Base-by-base conservation (phyloP, 2,329 filamentous ascomycete genomes). In the Exophiala alcalophila region DNA sequence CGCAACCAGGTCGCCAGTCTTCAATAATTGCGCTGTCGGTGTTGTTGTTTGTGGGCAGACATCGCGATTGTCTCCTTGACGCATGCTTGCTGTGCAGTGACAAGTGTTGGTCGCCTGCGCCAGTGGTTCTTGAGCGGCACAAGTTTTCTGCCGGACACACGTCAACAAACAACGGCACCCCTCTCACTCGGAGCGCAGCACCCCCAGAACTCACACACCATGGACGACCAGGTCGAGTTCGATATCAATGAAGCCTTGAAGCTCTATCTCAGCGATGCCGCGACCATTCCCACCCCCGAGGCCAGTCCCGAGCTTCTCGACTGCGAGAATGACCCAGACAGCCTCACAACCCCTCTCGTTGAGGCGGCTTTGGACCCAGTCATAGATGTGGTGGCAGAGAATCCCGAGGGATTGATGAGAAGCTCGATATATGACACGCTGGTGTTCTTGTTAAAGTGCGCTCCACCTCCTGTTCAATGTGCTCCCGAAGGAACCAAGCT, bases 161-260 rank as follows among this genome's bases (percentile, higher is more conserved):
- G 21, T 20, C 37, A 33, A 27, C 37, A 27, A 3, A 27, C 10
- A 14, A 27, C 20, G 20, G 37, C 27, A 21, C 27, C 14, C 12
- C 9, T 11, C 9, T 16, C n/a, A 31, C 16, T 15, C 19, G 12
- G 4, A 18, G 4, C 8, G 20, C 20, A 5, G 10, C 27, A 25
- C 23, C 11, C 19, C 20, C 4, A 11, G 3, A 20, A 15, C 28
- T 7, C 20, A 32, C 20, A 27, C 40, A 47, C 74, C 60, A 85
- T 85, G 71, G 75, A 76, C 57, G 71, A 73, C 53, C 70, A 67
- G 52, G 78, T 89, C 63, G 78, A 83, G 61, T 98, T 98, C 70
- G 87, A 97, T 66, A 87, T 98, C 67, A 95, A 96, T 65, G 85
- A 95, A 72, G 88, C 89, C 54, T 84, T 97, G 66, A 96, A 95